Evolutionary conservation across 129 eudicot species (phyloP), one percentile per base, ranked within the genome.

Genomic region (Helianthus tuberosus): DNA sequence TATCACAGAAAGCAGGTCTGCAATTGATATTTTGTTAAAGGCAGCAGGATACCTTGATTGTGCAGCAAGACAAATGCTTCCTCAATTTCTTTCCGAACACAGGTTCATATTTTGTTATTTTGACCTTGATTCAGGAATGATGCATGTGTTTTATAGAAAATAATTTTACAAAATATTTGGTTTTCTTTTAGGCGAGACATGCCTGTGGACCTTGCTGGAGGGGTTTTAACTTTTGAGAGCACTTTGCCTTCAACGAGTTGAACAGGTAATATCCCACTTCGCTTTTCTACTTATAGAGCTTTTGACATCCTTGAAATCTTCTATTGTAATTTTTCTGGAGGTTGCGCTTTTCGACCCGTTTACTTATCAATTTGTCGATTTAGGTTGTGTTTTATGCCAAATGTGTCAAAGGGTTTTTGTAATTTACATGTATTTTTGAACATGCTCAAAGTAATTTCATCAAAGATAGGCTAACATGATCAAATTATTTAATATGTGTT

Each of bases 41-140:
- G 98, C 96, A 69, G 98, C 98, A 11, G 98, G 98, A 73, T 94
- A 86, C 85, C 96, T 94, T 84, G 98, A 94, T 69, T 94, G 93
- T 74, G 98, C 98, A 59, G 89, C 90, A 41, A 92, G 85, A 43
- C 89, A 94, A 54, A 82, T 94, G 69, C 90, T 88, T 55, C 98
- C 98, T 12, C 96, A 90, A 75, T 68, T 94, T 74, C 89, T 97
- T 35, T 69, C 72, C 25, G 98, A 94, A 80, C 76, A 81, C 54
- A 90, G 98, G 98, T 94, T 76, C 53, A 38, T 66, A 70, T 12
- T 35, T 15, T 17, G 70, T 20, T 20, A 43, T n/a, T n/a, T n/a
- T n/a, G n/a, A n/a, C n/a, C n/a, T n/a, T n/a, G n/a, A n/a, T n/a
- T n/a, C n/a, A n/a, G n/a, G n/a, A n/a, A n/a, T n/a, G n/a, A n/a